A percentile compares a stretch with the other conserved stretches of the same genome.
Evolutionary conservation across 164 flowering plant genomes (phyloP).

Genomic region (Tetrastigma voinierianum): DNA sequence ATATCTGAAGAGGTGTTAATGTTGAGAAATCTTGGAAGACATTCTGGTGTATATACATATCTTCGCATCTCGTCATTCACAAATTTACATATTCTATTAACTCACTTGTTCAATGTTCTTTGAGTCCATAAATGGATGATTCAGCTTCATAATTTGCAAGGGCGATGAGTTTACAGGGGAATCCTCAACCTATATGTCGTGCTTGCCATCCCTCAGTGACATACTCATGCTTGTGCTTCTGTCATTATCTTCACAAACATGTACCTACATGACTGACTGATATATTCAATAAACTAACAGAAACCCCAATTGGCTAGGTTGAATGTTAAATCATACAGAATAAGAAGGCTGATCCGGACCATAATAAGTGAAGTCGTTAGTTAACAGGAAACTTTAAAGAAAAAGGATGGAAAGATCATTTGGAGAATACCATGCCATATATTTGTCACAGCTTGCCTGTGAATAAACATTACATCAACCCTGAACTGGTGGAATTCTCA

Average conservation of each 20-base stretch:
- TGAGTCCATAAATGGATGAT: background rate
- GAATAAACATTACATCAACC: no score
- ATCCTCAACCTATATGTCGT: background rate
- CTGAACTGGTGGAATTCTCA: no score
- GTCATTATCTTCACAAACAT: constrained; percentile 1
- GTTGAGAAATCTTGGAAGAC: constrained; percentile 2
- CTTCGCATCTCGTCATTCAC: background rate
- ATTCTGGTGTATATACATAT: background rate
- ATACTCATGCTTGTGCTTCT: background rate
- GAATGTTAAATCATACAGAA: background rate
- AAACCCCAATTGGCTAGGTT: background rate
- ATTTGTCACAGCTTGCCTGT: no score
- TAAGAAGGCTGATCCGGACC: background rate
- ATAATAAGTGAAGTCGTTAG: background rate
- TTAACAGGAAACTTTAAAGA: background rate
- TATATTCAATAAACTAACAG: background rate
- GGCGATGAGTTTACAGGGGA: background rate
- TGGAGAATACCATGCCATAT: no score
- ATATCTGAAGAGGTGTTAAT: background rate
- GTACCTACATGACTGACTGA: constrained; percentile 9
- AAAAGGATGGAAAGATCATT: background rate
- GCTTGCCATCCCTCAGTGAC: background rate
- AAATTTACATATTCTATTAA: background rate
- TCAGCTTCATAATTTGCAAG: background rate
- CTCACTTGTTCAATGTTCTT: constrained; percentile 1